Evolutionary conservation across 805 yeast genomes (phyloP).

Genomic region (Komagataella ulmi): DNA sequence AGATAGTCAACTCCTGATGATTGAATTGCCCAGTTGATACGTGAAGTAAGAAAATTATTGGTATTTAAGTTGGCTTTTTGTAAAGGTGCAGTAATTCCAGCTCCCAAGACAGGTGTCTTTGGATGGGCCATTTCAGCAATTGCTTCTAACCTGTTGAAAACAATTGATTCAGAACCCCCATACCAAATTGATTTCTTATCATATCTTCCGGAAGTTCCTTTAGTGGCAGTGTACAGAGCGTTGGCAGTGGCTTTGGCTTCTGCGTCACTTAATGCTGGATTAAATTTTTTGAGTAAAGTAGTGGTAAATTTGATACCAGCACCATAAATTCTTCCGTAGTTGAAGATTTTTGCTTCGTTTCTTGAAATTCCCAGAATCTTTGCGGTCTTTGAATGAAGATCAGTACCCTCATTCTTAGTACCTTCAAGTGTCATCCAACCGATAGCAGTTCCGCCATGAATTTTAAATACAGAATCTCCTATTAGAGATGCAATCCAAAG

Average conservation of each 20-base stretch:
- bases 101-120: conserved; percentile 83
- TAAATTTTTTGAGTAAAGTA: conserved; percentile 70
- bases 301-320: conserved; percentile 92
- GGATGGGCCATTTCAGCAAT: conserved; percentile 78
- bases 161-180: conserved; percentile 90
- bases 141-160: conserved; percentile 78
- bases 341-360: conserved; percentile 88
- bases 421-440: conserved; percentile 99
- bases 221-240: conserved; percentile 65
- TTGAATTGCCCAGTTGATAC: conserved; percentile 97
- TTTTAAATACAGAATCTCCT: conserved; percentile 79
- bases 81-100: conserved; percentile 83
- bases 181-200: conserved; percentile 31
- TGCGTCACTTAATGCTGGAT: conserved; percentile 49
- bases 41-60: conserved; percentile 65
- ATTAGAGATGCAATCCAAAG: conserved; percentile 94
- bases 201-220: conserved; percentile 39
- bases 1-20: conserved; percentile 96
- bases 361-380: conserved; percentile 77
- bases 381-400: conserved; percentile 90
- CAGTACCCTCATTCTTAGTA: conserved; percentile 81
- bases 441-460: conserved; percentile 92
- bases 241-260: conserved; percentile 58
- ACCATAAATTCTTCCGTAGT: conserved; percentile 95
- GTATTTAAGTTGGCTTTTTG: conserved; percentile 49